Percentiles rank a stretch among this genome's conserved stretches.
phyloP scores from a whole-genome alignment of 768 basidiomycete species.

The Termitomyces bulborhizus region DNA sequence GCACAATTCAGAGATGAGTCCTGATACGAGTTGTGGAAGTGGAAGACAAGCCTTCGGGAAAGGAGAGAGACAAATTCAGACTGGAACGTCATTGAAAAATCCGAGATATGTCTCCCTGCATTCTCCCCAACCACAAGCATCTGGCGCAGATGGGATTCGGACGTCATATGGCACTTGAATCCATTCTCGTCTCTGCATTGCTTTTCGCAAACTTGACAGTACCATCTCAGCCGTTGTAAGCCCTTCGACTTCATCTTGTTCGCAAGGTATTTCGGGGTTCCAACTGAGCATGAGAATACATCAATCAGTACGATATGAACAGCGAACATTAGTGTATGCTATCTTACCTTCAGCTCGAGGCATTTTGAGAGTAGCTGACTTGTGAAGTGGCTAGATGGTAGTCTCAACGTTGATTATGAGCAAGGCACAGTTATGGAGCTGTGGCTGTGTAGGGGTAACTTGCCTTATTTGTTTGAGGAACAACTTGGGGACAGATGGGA shows the following conservation, averaged over 20 bases:
- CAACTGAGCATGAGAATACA: conserved; percentile 39
- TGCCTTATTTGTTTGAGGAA: background rate
- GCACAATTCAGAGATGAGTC: background rate
- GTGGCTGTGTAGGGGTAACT: background rate
- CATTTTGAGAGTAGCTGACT: conserved; percentile 35
- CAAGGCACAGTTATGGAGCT: background rate
- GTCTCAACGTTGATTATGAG: background rate
- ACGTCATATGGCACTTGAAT: conserved; percentile 91
- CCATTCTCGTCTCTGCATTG: conserved; percentile 99
- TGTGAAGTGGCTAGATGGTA: background rate
- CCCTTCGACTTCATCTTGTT: conserved; percentile 99
- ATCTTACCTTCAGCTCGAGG: conserved; percentile 75
- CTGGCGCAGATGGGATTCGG: conserved; percentile 80
- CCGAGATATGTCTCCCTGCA: conserved; percentile 86
- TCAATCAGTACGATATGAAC: background rate
- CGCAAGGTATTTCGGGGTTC: conserved; percentile 84
- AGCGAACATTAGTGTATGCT: background rate
- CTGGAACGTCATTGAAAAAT: conserved; percentile 87
- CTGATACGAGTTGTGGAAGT: background rate
- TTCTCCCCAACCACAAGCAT: conserved; percentile 97
- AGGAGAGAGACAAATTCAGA: conserved; percentile 88
- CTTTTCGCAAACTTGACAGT: conserved; percentile 98
- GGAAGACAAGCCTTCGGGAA: conserved; percentile 60
- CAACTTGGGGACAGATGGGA: too few species aligned
- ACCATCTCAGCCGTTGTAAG: conserved; percentile 93